phyloP scores from a whole-genome alignment of 768 basidiomycete species.

The Wakefieldia striispora region DNA sequence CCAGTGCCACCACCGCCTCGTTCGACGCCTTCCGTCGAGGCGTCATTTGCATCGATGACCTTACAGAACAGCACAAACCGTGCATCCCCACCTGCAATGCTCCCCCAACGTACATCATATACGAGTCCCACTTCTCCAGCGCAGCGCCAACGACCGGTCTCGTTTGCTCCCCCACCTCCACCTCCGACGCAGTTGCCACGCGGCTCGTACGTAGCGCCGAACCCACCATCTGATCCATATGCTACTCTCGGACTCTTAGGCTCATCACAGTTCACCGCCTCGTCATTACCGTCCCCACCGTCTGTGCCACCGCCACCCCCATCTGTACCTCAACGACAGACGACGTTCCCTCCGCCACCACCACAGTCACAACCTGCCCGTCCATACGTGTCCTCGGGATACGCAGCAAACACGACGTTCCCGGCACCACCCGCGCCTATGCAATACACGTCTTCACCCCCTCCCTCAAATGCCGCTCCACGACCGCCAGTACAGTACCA shows the following conservation, averaged over 20 bases:
- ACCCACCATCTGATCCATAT: constrained; percentile 35
- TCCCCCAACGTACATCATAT: constrained; percentile 30
- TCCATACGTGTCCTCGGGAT: constrained; percentile 18
- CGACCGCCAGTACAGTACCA: constrained; percentile 28
- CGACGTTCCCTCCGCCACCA: constrained; percentile 21
- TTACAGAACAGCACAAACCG: constrained; percentile 34
- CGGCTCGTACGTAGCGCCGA: constrained; percentile 21
- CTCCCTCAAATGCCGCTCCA: constrained; percentile 9
- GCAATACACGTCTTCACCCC: constrained; percentile 21
- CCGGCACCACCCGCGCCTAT: constrained; percentile 31
- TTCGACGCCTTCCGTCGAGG: constrained; percentile 41
- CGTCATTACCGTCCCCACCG: constrained; percentile 5
- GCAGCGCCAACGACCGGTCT: constrained; percentile 23
- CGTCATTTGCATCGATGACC: constrained; percentile 58
- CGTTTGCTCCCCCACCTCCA: constrained; percentile 21
- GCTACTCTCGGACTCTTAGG: constrained; percentile 31
- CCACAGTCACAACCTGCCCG: constrained; percentile 18
- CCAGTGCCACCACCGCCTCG: constrained; percentile 46
- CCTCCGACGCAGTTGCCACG: constrained; percentile 22
- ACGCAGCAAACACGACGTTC: constrained; percentile 11
- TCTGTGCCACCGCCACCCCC: constrained; percentile 22
- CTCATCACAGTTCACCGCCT: constrained; percentile 9
- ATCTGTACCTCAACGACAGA: constrained; percentile 24
- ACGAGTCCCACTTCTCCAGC: constrained; percentile 9
- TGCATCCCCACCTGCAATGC: constrained; percentile 27